These are phyloP conservation scores for Comarum palustre DNA, from an alignment of 306 rosid genomes.

Conservation along the genomic window DNA sequence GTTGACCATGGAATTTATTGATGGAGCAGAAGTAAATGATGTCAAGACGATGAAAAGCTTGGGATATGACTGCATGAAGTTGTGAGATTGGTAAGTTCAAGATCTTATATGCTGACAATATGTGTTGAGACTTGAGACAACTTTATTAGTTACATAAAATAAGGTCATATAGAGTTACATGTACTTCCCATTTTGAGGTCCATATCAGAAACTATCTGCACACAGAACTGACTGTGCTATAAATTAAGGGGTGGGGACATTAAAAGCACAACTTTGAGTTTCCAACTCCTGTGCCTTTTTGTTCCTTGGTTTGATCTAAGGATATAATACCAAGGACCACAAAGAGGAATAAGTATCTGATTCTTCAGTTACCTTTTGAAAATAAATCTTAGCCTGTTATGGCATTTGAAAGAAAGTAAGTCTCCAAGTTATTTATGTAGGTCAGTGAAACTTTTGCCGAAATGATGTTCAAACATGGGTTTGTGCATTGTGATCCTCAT, in stretches of 20 bases:
- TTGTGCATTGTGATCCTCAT: conserved; percentile 99
- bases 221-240: neutral
- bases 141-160: neutral
- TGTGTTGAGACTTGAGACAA: neutral
- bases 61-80: conserved; percentile 75
- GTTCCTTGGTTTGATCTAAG: conserved; percentile 18
- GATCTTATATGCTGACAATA: conserved; percentile 2
- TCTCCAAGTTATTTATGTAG: conserved; percentile 43
- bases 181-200: neutral
- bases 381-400: neutral
- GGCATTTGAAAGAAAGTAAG: conserved; percentile 14
- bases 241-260: neutral
- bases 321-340: neutral
- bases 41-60: conserved; percentile 58
- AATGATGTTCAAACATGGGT: conserved; percentile 98
- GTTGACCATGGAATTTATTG: conserved; percentile 92
- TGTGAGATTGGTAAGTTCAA: conserved; percentile 68
- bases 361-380: conserved; percentile 1
- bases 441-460: conserved; percentile 93
- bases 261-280: neutral
- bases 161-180: neutral
- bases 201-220: neutral
- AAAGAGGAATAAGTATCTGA: neutral
- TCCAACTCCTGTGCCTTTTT: neutral
- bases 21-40: conserved; percentile 79